Conservation (phyloP, 345 rosid genomes). For the Pseudoturritis turrita region DNA sequence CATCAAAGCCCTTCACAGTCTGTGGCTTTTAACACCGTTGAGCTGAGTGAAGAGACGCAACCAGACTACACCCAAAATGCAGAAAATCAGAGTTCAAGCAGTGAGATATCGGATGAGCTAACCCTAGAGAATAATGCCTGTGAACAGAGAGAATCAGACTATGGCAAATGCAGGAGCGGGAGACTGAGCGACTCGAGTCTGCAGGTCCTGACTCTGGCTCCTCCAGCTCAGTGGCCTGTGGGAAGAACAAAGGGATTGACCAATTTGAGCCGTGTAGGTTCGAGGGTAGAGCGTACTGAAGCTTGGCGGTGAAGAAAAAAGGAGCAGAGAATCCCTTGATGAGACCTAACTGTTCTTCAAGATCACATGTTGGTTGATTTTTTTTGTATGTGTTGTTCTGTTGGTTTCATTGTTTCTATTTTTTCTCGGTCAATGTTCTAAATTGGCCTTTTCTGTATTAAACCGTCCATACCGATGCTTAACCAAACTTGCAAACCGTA, state of each 20-base stretch:
- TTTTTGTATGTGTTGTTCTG: constrained; percentile 18
- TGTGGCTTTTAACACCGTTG: constrained; percentile 27
- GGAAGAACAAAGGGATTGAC: constrained; percentile 43
- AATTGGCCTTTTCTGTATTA: constrained; percentile 10
- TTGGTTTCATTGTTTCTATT: constrained; percentile 2
- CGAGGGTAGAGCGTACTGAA: constrained; percentile 62
- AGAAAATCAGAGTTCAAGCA: constrained; percentile 21
- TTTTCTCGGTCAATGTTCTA: constrained; percentile 4
- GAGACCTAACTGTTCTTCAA: constrained; percentile 3
- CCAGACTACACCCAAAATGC: constrained; percentile 35
- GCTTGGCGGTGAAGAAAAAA: constrained; percentile 49
- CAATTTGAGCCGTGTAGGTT: constrained; percentile 55
- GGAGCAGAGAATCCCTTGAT: neutral
- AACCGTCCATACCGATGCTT: neutral
- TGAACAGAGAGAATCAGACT: constrained; percentile 1
- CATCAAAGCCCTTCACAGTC: constrained; percentile 47
- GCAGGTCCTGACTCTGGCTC: constrained; percentile 34
- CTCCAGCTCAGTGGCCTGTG: constrained; percentile 26
- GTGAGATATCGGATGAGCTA: constrained; percentile 29
- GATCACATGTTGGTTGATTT: constrained; percentile 1
- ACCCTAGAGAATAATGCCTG: neutral
- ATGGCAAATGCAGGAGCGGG: constrained; percentile 22
- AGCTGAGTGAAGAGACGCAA: constrained; percentile 39
- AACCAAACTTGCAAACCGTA: constrained; percentile 16
- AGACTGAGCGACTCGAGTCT: constrained; percentile 40